Percentiles rank a stretch among this genome's conserved stretches.
Evolutionary conservation across 768 basidiomycete genomes (phyloP).

Genomic region (Xerocomellus chrysenteron): DNA sequence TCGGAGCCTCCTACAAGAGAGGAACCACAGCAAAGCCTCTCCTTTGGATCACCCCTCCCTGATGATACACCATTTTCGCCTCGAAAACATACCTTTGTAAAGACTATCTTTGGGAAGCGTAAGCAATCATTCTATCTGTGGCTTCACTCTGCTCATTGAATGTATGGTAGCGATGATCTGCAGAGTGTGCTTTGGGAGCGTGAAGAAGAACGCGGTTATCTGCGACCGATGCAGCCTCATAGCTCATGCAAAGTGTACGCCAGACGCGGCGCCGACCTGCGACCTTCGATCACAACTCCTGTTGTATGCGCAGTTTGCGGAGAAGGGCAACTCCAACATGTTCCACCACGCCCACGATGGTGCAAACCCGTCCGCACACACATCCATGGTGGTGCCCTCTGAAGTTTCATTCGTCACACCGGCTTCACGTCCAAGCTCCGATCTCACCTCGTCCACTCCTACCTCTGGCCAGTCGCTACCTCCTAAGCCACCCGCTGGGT

Average conservation of each 20-base stretch:
- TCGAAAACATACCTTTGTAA: slow-evolving; percentile 81
- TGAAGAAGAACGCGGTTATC: slow-evolving; percentile 85
- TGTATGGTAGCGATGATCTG: slow-evolving; percentile 71
- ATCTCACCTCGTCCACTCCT: slow-evolving; percentile 37
- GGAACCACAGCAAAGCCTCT: slow-evolving; percentile 38
- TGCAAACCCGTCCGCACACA: slow-evolving; percentile 17
- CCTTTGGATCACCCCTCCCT: slow-evolving; percentile 35
- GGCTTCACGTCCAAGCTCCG: slow-evolving; percentile 49
- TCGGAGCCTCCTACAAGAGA: slow-evolving; percentile 46
- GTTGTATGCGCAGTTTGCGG: slow-evolving; percentile 74
- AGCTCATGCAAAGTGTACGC: slow-evolving; percentile 74
- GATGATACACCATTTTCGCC: slow-evolving; percentile 49
- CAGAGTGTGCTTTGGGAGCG: slow-evolving; percentile 73
- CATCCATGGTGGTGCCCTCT: slow-evolving; percentile 47
- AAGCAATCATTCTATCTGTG: slow-evolving; percentile 32
- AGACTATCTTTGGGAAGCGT: slow-evolving; percentile 93
- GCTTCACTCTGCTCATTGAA: slow-evolving; percentile 7
- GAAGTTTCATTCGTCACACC: slow-evolving; percentile 55
- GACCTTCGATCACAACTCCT: slow-evolving; percentile 81
- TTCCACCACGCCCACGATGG: slow-evolving; percentile 55
- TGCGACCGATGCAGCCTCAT: slow-evolving; percentile 91
- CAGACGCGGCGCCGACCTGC: slow-evolving; percentile 74
- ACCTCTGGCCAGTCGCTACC: slow-evolving; percentile 21
- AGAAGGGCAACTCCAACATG: slow-evolving; percentile 57
- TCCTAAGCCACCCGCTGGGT: slow-evolving; percentile 54